Percentiles rank a stretch among this genome's conserved stretches.
Conservation (phyloP, 1,139 yeast genomes). For the Geotrichum fermentans region DNA sequence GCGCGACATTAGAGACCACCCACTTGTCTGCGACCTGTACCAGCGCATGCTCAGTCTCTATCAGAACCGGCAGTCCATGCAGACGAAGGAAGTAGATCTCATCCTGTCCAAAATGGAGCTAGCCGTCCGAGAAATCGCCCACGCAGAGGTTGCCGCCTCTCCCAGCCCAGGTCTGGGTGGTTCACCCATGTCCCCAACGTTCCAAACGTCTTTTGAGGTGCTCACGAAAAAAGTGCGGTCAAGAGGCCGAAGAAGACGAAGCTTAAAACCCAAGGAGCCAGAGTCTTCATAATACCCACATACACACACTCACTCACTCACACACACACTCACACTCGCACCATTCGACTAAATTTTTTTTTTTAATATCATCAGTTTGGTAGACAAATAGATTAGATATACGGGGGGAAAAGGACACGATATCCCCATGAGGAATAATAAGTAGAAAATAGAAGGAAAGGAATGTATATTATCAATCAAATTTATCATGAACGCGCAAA, state of each 20-base stretch:
- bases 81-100: constrained; percentile 9
- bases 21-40: constrained; percentile 10
- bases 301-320: not conserved
- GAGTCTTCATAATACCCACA: not conserved
- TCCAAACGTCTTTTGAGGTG: constrained; percentile 5
- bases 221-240: constrained; percentile 12
- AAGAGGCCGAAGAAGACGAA: constrained; percentile 15
- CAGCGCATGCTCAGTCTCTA: constrained; percentile 9
- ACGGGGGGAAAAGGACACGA: too few species aligned
- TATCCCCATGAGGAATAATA: too few species aligned
- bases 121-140: constrained; percentile 12
- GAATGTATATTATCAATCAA: too few species aligned
- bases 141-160: constrained; percentile 1
- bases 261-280: not conserved
- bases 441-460: too few species aligned
- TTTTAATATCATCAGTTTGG: not conserved
- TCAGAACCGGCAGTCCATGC: constrained; percentile 5
- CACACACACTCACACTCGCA: too few species aligned
- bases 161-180: not conserved
- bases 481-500: too few species aligned
- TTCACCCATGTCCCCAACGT: not conserved
- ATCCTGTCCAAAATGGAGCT: constrained; percentile 7
- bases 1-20: constrained; percentile 17
- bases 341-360: too few species aligned
- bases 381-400: not conserved